phyloP scores from a whole-genome alignment of 352 stramenopile genomes.

The Paralagenidium karlingii region DNA sequence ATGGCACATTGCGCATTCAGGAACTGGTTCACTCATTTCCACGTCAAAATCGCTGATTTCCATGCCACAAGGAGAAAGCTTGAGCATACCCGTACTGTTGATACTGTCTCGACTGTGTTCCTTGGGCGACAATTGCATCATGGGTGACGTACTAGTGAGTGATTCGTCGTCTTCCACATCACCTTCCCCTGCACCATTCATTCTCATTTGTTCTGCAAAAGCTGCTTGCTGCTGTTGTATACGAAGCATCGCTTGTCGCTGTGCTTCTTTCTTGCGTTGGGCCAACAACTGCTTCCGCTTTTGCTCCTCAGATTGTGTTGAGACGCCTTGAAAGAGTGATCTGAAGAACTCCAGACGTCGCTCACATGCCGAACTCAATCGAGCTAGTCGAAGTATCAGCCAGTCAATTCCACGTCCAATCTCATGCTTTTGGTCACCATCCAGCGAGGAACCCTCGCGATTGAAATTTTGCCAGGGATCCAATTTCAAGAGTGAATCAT shows the following conservation, averaged over 20 bases:
- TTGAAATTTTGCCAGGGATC: slow-evolving; percentile 46
- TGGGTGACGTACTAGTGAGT: too few species aligned
- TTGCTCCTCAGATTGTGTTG: too few species aligned
- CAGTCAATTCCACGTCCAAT: slow-evolving; percentile 68
- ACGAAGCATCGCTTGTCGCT: slow-evolving; percentile 57
- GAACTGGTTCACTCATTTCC: slow-evolving; percentile 27
- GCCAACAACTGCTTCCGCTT: slow-evolving; percentile 45
- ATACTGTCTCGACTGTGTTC: background rate
- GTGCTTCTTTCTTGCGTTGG: slow-evolving; percentile 51
- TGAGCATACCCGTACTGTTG: too few species aligned
- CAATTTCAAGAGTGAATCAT: slow-evolving; percentile 52
- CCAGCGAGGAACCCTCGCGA: slow-evolving; percentile 10
- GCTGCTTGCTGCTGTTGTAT: slow-evolving; percentile 74
- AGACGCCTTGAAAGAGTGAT: too few species aligned
- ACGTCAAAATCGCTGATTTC: slow-evolving; percentile 7
- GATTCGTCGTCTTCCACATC: slow-evolving; percentile 22
- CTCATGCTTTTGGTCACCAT: slow-evolving; percentile 77
- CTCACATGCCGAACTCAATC: slow-evolving; percentile 27
- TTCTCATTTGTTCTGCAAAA: slow-evolving; percentile 67
- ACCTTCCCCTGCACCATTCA: slow-evolving; percentile 13
- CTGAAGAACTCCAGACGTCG: slow-evolving; percentile 37
- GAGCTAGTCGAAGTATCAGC: slow-evolving; percentile 51
- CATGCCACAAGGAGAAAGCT: too few species aligned
- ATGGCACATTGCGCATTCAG: slow-evolving; percentile 81
- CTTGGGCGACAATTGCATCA: background rate